A percentile compares a stretch with the other conserved stretches of the same genome.
These are phyloP conservation scores for Neurospora cerealis DNA, from an alignment of 495 filamentous ascomycete species.

Conservation along the genomic window DNA sequence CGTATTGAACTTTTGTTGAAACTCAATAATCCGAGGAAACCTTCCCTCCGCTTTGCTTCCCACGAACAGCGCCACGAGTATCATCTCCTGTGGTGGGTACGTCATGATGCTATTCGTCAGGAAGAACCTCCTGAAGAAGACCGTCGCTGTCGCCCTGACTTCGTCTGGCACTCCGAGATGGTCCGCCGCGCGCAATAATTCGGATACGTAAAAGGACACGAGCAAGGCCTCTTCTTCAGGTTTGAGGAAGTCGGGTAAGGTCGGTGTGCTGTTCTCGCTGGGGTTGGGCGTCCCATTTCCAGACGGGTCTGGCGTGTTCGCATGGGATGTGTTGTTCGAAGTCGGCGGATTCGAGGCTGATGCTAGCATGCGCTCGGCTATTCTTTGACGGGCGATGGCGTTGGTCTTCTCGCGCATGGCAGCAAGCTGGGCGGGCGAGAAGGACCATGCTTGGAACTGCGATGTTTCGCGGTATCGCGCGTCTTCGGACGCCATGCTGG, in stretches of 20 bases:
- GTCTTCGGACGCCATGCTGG: slow-evolving; percentile 58
- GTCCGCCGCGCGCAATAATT: slow-evolving; percentile 63
- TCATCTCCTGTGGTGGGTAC: slow-evolving; percentile 79
- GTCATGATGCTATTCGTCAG: slow-evolving; percentile 90
- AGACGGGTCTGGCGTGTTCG: slow-evolving; percentile 26
- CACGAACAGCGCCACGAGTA: slow-evolving; percentile 80
- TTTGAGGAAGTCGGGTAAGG: slow-evolving; percentile 60
- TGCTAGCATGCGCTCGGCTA: slow-evolving; percentile 36
- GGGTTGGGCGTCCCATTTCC: slow-evolving; percentile 23
- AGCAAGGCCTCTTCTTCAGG: slow-evolving; percentile 72
- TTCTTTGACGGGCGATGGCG: slow-evolving; percentile 56
- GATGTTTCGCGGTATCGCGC: slow-evolving; percentile 83
- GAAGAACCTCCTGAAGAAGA: slow-evolving; percentile 91
- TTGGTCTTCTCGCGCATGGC: slow-evolving; percentile 69
- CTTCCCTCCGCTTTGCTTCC: slow-evolving; percentile 84
- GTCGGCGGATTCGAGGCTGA: slow-evolving; percentile 13
- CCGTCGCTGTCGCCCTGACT: slow-evolving; percentile 81
- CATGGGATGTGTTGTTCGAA: slow-evolving; percentile 8
- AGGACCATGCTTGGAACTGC: slow-evolving; percentile 91
- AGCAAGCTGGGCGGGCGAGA: slow-evolving; percentile 60
- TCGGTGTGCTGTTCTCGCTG: slow-evolving; percentile 19
- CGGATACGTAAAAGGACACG: slow-evolving; percentile 68
- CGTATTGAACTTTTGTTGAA: slow-evolving; percentile 49
- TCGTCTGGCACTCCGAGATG: slow-evolving; percentile 69
- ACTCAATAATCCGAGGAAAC: slow-evolving; percentile 62